phyloP scores from a whole-genome alignment of 495 filamentous ascomycete species.

The Podospora fimiseda region DNA sequence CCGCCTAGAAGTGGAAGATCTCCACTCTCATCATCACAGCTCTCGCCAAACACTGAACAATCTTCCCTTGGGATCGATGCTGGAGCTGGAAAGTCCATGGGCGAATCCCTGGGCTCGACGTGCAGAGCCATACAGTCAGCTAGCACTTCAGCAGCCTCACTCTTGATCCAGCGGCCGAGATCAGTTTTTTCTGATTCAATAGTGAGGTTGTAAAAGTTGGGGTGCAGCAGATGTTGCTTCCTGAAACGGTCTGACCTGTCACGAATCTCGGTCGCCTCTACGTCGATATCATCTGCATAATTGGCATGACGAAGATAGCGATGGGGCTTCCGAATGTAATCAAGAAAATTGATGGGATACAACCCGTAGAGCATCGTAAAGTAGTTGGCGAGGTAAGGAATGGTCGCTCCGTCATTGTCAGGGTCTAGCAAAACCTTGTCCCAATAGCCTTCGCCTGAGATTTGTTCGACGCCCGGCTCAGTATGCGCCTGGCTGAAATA shows the following conservation, averaged over 20 bases:
- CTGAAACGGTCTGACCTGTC: conserved; percentile 61
- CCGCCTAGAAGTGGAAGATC: conserved; percentile 32
- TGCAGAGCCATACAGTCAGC: conserved; percentile 57
- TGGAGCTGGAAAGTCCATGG: background rate
- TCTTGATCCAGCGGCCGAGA: conserved; percentile 62
- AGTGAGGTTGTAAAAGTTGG: conserved; percentile 65
- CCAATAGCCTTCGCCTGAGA: conserved; percentile 39
- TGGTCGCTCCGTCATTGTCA: conserved; percentile 50
- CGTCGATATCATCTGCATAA: conserved; percentile 61
- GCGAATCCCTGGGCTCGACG: conserved; percentile 15
- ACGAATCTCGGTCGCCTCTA: conserved; percentile 64
- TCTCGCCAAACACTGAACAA: conserved; percentile 11
- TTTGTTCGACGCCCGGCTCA: conserved; percentile 25
- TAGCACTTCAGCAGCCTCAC: conserved; percentile 64
- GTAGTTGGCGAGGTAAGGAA: conserved; percentile 67
- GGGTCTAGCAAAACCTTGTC: conserved; percentile 52
- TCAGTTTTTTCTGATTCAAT: conserved; percentile 66
- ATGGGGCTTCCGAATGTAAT: conserved; percentile 69
- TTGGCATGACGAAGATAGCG: conserved; percentile 59
- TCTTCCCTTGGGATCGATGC: conserved; percentile 2
- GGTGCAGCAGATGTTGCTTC: conserved; percentile 61
- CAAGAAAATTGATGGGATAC: conserved; percentile 73
- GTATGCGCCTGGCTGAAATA: conserved; percentile 26
- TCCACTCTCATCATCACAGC: conserved; percentile 13
- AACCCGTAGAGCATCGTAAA: conserved; percentile 74